Percentiles rank a stretch among this genome's conserved stretches.
Conservation (phyloP, 2,329 filamentous ascomycete species). For the Penicillium sp. region DNA sequence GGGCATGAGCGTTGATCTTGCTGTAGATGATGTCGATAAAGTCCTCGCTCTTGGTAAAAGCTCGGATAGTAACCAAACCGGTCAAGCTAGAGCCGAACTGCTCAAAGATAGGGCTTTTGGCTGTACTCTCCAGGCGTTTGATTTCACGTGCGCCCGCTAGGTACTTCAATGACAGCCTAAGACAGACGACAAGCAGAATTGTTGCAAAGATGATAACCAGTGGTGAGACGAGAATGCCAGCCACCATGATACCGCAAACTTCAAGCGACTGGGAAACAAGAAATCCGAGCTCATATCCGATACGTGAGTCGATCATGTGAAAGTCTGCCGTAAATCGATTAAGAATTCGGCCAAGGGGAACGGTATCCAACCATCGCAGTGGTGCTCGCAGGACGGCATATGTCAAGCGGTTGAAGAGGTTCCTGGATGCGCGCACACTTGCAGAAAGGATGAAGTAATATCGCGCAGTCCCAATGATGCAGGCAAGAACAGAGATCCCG, state of each 20-base stretch:
- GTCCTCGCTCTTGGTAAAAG: slow-evolving; percentile 65
- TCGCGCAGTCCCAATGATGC: slow-evolving; percentile 59
- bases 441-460: slow-evolving; percentile 65
- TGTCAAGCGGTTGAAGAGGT: slow-evolving; percentile 66
- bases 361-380: slow-evolving; percentile 76
- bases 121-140: slow-evolving; percentile 73
- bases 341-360: slow-evolving; percentile 71
- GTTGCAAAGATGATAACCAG: slow-evolving; percentile 63
- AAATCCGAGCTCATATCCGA: slow-evolving; percentile 63
- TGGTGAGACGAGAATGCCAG: slow-evolving; percentile 56
- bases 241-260: slow-evolving; percentile 64
- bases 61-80: slow-evolving; percentile 72
- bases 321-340: slow-evolving; percentile 80
- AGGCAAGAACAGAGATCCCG: slow-evolving; percentile 56
- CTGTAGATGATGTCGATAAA: slow-evolving; percentile 70
- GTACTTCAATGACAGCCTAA: slow-evolving; percentile 52
- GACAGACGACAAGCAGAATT: slow-evolving; percentile 57
- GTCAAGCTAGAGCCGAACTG: slow-evolving; percentile 71
- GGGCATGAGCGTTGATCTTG: slow-evolving; percentile 66
- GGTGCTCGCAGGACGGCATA: slow-evolving; percentile 68
- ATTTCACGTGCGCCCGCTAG: slow-evolving; percentile 70
- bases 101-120: slow-evolving; percentile 77
- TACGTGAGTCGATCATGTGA: slow-evolving; percentile 65
- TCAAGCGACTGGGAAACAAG: slow-evolving; percentile 60
- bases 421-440: slow-evolving; percentile 66